Base-by-base conservation (phyloP, 139 green algal species). In the Closterium sp. region DNA sequence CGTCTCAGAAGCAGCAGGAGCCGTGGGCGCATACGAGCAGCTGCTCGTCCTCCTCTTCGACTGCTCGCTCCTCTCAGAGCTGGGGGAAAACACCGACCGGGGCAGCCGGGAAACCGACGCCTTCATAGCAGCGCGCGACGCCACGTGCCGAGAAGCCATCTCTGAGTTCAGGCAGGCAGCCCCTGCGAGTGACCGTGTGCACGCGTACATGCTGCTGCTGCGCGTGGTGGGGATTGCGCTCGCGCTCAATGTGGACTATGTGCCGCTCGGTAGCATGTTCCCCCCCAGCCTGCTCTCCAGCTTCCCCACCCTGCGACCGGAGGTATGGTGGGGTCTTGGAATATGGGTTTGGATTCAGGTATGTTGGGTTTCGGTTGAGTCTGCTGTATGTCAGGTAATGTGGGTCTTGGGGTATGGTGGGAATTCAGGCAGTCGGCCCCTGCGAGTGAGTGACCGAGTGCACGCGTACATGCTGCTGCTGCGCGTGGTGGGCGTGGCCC, bases 201-300 rank as follows among this genome's bases (percentile, higher is more conserved):
- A 93, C 32, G 13, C 19, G 28, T 93, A 93, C 90, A 93, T 93
- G 90, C n/a, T 93, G 90, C 87, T 89, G 31, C 85, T 91, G 90
- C 90, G 90, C 24, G 42, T 89, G 1, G 90, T 90, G 31, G 90
- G 90, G 0, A 86, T 89, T 6, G 79, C 90, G 1, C 85, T 93
- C 9, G 90, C 90, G 4, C 29, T 91, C 1, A 38, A 85, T 31
- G 85, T 93, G 21, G 24, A 42, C 31, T 70, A 89, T n/a, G 90
- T 79, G 32, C 31, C 88, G 17, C 85, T 93, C 22, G 5, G 11
- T 1, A 38, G 30, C 90, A 89, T 93, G 90, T 93, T 93, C 70
- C 27, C 90, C 0, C 90, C 13, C 10, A n/a, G n/a, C 31, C 29
- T 93, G 29, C 24, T 91, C 6, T 9, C 24, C 79, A 91, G 13